These are phyloP conservation scores for Fusarium incarnatum DNA, from an alignment of 2,329 filamentous ascomycete species.

Conservation along the genomic window DNA sequence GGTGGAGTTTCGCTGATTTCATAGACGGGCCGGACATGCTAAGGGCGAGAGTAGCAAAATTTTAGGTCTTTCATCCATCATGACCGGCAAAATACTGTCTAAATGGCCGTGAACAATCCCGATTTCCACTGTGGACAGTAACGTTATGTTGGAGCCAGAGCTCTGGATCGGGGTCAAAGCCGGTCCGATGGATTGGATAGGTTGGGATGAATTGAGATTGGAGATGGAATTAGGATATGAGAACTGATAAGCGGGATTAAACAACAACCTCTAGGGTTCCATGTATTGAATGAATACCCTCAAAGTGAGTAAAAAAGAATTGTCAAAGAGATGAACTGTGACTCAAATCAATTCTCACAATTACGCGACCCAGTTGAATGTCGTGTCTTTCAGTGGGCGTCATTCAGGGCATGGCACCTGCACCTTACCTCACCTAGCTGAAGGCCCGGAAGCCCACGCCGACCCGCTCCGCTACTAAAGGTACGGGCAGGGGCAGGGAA, in stretches of 20 bases:
- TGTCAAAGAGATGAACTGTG: neutral
- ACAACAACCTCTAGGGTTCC: too few relatives aligned
- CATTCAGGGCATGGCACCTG: slow-evolving; percentile 33
- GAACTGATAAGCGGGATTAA: slow-evolving; percentile 16
- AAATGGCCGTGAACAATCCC: slow-evolving; percentile 3
- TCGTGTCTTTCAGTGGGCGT: slow-evolving; percentile 34
- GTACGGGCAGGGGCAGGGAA: slow-evolving; percentile 13
- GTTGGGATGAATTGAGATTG: slow-evolving; percentile 8
- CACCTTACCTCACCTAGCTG: slow-evolving; percentile 23
- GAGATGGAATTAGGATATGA: slow-evolving; percentile 27
- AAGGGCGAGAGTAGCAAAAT: slow-evolving; percentile 20
- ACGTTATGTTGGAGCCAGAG: slow-evolving; percentile 23
- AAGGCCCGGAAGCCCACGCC: slow-evolving; percentile 34
- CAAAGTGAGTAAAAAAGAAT: neutral
- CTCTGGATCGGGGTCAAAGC: slow-evolving; percentile 31
- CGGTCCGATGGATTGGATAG: slow-evolving; percentile 29
- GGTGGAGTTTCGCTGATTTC: slow-evolving; percentile 27
- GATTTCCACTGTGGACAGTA: slow-evolving; percentile 16
- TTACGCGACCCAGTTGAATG: neutral
- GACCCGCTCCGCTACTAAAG: slow-evolving; percentile 39
- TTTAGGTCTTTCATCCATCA: neutral
- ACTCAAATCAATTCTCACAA: slow-evolving; percentile 9
- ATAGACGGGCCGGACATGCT: slow-evolving; percentile 17
- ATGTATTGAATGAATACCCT: neutral
- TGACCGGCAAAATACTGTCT: neutral